phyloP scores from a whole-genome alignment of 129 eudicot species.

The Centrapalus pauciflorus region DNA sequence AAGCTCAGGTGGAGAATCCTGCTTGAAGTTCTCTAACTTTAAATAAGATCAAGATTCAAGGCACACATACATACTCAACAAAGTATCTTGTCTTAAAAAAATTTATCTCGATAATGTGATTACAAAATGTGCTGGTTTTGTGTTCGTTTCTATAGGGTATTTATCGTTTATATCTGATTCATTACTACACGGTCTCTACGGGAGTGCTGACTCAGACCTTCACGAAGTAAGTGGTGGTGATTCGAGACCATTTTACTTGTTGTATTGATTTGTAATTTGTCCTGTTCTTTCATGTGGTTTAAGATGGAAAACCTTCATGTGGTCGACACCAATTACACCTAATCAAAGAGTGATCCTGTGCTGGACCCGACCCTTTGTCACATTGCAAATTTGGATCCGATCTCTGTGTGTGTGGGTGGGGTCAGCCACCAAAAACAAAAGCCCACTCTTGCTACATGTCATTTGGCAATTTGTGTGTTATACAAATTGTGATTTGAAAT shows the following conservation, averaged over 20 bases:
- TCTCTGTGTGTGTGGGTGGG: conserved; percentile 31
- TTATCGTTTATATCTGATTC: not conserved
- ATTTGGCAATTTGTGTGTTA: not conserved
- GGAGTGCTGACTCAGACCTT: conserved; percentile 19
- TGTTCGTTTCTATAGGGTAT: conserved; percentile 5
- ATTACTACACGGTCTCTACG: not conserved
- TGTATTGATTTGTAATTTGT: conserved; percentile 15
- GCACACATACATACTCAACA: not conserved
- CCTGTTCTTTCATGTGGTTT: conserved; percentile 18
- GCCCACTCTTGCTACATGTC: not conserved
- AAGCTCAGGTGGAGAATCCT: conserved; percentile 37
- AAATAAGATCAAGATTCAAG: not conserved
- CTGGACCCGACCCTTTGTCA: conserved; percentile 18
- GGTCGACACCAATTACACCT: conserved; percentile 23
- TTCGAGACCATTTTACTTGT: not conserved
- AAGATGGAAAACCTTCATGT: conserved; percentile 12
- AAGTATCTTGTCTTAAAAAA: conserved; percentile 11
- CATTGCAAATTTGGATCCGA: conserved; percentile 31
- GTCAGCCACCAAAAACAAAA: conserved; percentile 12
- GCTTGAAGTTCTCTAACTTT: not conserved
- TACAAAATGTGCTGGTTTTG: not conserved
- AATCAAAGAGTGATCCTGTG: conserved; percentile 15
- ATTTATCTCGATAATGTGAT: not conserved
- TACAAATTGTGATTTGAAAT: not conserved
- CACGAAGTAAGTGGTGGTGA: conserved; percentile 25